Evolutionary conservation across 2,329 filamentous ascomycete species (phyloP).

Genomic region (Exophiala sideris): DNA sequence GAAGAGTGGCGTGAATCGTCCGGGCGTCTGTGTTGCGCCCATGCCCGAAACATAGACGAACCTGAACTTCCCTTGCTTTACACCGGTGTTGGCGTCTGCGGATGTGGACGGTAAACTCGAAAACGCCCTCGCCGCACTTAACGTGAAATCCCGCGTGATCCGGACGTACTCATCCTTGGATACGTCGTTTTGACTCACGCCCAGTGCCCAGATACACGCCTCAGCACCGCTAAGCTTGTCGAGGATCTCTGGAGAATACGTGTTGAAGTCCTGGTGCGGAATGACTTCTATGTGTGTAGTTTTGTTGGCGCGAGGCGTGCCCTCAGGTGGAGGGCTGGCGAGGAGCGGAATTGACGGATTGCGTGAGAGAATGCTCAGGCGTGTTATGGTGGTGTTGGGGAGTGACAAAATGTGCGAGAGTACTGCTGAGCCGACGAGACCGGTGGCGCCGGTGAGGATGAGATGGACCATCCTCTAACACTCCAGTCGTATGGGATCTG

Average conservation of each 20-base stretch:
- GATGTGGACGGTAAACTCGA: constrained; percentile 35
- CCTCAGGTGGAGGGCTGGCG: constrained; percentile 58
- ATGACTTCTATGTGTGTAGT: constrained; percentile 64
- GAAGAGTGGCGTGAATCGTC: constrained; percentile 56
- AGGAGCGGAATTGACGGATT: constrained; percentile 33
- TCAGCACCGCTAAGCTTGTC: constrained; percentile 60
- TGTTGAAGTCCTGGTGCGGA: constrained; percentile 63
- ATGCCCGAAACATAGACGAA: constrained; percentile 56
- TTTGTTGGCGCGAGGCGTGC: constrained; percentile 43
- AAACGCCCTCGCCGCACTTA: constrained; percentile 63
- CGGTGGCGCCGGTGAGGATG: constrained; percentile 66
- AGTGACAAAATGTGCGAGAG: constrained; percentile 61
- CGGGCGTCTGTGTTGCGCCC: constrained; percentile 55
- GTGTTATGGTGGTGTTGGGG: constrained; percentile 46
- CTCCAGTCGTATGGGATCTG: too few species aligned
- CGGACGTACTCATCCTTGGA: constrained; percentile 63
- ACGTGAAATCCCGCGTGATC: constrained; percentile 65
- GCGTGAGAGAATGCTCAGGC: constrained; percentile 66
- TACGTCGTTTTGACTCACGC: constrained; percentile 61
- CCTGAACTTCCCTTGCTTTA: constrained; percentile 12
- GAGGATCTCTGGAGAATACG: constrained; percentile 58
- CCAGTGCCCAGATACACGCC: constrained; percentile 72
- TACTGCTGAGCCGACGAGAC: constrained; percentile 60
- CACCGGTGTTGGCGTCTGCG: constrained; percentile 26
- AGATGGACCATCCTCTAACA: constrained; percentile 51